Conservation (phyloP, 306 rosid species). For the Vachellia pachyceras region DNA sequence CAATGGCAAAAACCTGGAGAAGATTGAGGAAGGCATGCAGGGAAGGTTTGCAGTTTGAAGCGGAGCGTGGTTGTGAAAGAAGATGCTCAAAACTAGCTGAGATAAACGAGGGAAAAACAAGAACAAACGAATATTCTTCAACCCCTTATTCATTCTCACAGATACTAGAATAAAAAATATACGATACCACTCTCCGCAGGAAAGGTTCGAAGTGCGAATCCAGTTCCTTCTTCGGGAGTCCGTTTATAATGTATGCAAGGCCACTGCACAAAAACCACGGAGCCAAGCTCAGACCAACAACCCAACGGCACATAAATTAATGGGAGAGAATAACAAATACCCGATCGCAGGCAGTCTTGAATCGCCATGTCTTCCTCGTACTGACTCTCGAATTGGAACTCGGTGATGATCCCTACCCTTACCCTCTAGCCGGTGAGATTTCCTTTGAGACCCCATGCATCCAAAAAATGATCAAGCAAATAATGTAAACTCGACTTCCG, state of each 20-base stretch:
- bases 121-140: background rate
- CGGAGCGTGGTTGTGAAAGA: conserved; percentile 26
- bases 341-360: conserved; percentile 22
- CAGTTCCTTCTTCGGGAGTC: conserved; percentile 1
- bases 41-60: background rate
- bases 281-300: conserved; percentile 33
- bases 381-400: conserved; percentile 41
- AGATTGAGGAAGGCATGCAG: conserved; percentile 22
- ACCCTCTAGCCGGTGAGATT: conserved; percentile 16
- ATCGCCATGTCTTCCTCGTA: conserved; percentile 34
- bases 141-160: background rate
- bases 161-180: conserved; percentile 8
- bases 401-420: background rate
- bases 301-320: background rate
- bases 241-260: conserved; percentile 32
- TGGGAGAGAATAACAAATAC: background rate
- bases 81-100: conserved; percentile 28
- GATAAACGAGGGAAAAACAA: background rate
- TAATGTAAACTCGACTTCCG: too few relatives aligned
- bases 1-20: conserved; percentile 29
- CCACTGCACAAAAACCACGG: conserved; percentile 50
- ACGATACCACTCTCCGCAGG: conserved; percentile 52
- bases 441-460: conserved; percentile 53
- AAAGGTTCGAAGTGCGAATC: conserved; percentile 43
- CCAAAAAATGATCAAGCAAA: conserved; percentile 38